Evolutionary conservation across 78 protist species (phyloP), one percentile per base, ranked within the genome.

Genomic region (Anaeramoeba flamelloides): DNA sequence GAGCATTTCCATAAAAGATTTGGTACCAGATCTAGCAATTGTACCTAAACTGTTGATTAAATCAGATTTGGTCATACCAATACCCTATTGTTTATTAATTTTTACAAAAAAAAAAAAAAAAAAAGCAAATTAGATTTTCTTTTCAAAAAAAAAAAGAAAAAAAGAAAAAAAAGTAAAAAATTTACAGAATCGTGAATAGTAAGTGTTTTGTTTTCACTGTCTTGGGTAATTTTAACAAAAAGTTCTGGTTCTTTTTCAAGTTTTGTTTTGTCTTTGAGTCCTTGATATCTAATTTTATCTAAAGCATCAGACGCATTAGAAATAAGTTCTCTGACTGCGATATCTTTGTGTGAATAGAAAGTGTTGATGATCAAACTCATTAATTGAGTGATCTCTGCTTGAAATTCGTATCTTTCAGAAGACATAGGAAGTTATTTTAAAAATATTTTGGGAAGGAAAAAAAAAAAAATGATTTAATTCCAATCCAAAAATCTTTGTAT

Each of bases 41-140:
- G 99, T 95, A n/a, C 99, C 99, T 38, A 98, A 90, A 93, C 92
- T 93, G 92, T 91, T 90, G 38, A 96, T 86, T 81, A 98, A 84
- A 84, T 98, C 99, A 0, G 91, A 81, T 92, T 95, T 97, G 88
- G 99, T 96, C 99, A 98, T 98, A 82, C 99, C 99, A 81, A 98
- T 83, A 86, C 99, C 99, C n/a, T n/a, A n/a, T n/a, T n/a, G n/a
- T n/a, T n/a, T n/a, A n/a, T n/a, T n/a, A n/a, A n/a, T n/a, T n/a
- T n/a, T n/a, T n/a, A n/a, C n/a, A n/a, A n/a, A n/a, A n/a, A n/a
- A n/a, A n/a, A n/a, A n/a, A n/a, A n/a, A n/a, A n/a, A n/a, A n/a
- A n/a, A n/a, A n/a, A n/a, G n/a, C n/a, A n/a, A n/a, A n/a, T n/a
- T n/a, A n/a, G n/a, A n/a, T n/a, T n/a, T n/a, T n/a, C n/a, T n/a